phyloP scores from a whole-genome alignment of 441 rosid species.

The Geranium incanum region DNA sequence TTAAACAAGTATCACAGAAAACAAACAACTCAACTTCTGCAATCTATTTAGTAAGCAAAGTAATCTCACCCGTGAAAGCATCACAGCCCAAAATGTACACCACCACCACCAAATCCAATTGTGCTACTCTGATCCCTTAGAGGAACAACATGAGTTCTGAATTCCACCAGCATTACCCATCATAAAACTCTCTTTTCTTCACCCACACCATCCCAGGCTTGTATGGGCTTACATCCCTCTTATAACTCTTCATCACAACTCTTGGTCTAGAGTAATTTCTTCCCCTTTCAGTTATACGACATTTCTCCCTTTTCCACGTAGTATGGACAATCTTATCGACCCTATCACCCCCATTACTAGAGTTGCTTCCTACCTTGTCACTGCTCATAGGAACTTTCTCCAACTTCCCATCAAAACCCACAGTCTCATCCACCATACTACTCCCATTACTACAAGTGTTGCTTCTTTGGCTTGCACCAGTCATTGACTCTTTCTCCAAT shows the following conservation, averaged over 20 bases:
- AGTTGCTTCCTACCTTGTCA: background rate
- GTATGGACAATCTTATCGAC: background rate
- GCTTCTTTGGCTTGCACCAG: background rate
- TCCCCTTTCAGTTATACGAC: background rate
- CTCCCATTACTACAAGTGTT: background rate
- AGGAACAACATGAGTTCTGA: constrained; percentile 15
- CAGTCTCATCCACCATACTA: background rate
- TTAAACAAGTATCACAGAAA: background rate
- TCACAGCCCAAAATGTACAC: background rate
- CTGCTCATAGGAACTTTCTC: background rate
- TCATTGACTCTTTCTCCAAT: background rate
- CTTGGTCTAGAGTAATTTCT: background rate
- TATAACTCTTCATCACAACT: background rate
- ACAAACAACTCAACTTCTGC: background rate
- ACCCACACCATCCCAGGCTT: constrained; percentile 35
- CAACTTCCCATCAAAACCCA: background rate
- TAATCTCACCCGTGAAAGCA: background rate
- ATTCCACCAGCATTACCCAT: constrained; percentile 17
- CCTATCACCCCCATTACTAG: background rate
- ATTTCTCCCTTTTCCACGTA: background rate
- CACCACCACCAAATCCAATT: background rate
- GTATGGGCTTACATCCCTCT: background rate
- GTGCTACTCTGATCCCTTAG: constrained; percentile 11
- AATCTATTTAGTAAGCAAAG: background rate
- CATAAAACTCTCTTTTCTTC: constrained; percentile 35